phyloP scores from a whole-genome alignment of 352 stramenopile genomes.

The Bremia lactucae region DNA sequence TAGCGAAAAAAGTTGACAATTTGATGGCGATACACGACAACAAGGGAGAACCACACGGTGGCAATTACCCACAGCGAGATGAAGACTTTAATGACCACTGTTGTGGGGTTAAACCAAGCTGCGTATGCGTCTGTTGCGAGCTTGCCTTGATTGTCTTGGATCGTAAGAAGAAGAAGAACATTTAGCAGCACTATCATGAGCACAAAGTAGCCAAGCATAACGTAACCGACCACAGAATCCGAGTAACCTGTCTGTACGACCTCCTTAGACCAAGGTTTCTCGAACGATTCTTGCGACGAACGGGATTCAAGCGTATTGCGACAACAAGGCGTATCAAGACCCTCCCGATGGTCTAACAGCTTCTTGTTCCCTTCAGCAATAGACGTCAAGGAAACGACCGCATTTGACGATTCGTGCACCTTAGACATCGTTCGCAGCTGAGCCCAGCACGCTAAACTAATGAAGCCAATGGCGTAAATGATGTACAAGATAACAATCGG shows the following conservation, averaged over 20 bases:
- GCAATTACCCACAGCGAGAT: constrained; percentile 48
- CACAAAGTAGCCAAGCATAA: constrained; percentile 51
- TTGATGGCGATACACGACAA: constrained; percentile 33
- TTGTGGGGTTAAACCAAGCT: constrained; percentile 39
- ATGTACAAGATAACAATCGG: constrained; percentile 41
- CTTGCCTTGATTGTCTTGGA: constrained; percentile 47
- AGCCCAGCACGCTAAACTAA: constrained; percentile 23
- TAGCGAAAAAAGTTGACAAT: constrained; percentile 59
- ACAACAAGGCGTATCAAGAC: constrained; percentile 34
- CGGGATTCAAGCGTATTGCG: constrained; percentile 19
- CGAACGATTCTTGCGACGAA: too few species aligned
- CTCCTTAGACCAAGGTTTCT: too few species aligned
- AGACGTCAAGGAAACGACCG: constrained; percentile 6
- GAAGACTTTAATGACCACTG: constrained; percentile 49
- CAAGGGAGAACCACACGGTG: constrained; percentile 34
- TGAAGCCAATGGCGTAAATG: constrained; percentile 34
- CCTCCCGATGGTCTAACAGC: constrained; percentile 42
- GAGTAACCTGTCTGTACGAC: constrained; percentile 42
- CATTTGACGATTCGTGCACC: constrained; percentile 10
- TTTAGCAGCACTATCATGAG: constrained; percentile 45
- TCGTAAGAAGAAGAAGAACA: constrained; percentile 40
- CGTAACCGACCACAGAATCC: constrained; percentile 27
- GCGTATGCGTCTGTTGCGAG: constrained; percentile 31
- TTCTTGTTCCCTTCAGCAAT: constrained; percentile 37
- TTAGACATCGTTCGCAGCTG: constrained; percentile 8